Conservation (phyloP, 164 flowering plant genomes). For the Houttuynia cordata region DNA sequence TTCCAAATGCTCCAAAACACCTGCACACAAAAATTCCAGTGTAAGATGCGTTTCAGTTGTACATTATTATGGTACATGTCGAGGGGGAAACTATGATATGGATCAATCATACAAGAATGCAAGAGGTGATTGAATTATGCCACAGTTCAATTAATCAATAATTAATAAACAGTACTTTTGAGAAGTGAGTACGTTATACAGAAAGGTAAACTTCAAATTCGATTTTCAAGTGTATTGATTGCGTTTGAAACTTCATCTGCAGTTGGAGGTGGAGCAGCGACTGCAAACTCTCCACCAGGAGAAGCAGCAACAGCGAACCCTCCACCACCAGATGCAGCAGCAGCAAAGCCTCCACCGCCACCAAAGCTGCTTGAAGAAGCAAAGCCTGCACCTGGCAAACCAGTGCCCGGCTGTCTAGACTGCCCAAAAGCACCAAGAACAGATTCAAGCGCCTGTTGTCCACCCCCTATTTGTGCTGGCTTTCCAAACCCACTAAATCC, state of each 20-base stretch:
- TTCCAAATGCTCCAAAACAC: constrained; percentile 67
- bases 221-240: not conserved
- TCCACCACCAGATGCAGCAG: constrained; percentile 10
- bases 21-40: constrained; percentile 10
- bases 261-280: constrained; percentile 7
- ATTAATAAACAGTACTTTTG: no score
- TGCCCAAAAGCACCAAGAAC: constrained; percentile 93
- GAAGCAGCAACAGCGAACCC: constrained; percentile 21
- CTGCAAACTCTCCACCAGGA: constrained; percentile 23
- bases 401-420: constrained; percentile 77
- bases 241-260: not conserved
- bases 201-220: not conserved
- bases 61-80: no score
- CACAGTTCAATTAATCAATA: no score
- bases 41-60: not conserved
- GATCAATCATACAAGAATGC: no score
- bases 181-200: no score
- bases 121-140: no score
- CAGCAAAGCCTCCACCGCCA: constrained; percentile 33
- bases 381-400: constrained; percentile 41
- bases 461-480: constrained; percentile 59
- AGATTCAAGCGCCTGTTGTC: constrained; percentile 78
- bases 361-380: constrained; percentile 33
- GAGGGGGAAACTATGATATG: no score
- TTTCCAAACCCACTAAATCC: constrained; percentile 62